Evolutionary conservation across 1,139 yeast genomes (phyloP), one percentile per base, ranked within the genome.

Genomic region (Suhomyces choctaworum): DNA sequence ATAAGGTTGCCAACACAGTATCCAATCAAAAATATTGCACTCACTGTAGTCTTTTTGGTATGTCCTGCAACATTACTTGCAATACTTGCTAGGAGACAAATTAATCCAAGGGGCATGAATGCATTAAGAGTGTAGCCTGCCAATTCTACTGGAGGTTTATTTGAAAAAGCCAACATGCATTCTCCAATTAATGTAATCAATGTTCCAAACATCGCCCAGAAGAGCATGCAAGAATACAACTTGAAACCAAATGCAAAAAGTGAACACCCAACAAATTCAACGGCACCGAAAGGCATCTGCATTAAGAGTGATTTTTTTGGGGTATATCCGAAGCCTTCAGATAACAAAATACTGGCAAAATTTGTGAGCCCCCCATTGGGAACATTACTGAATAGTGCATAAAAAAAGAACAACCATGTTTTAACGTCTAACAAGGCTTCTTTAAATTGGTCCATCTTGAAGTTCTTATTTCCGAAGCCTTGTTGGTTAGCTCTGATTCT

Each of bases 21-120:
- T 1, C 80, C 83, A 37, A 82, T 64, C 56, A 82, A 70, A 25
- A 73, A 70, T 20, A 78, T 51, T 1, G 84, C 84, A 54, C 76
- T 80, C 19, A 76, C 73, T 5, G 80, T 74, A 31, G 76, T 60
- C 53, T 81, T 78, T 57, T 82, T 82, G 12, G 88, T 80, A 48
- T 78, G 80, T 13, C 92, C 92, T 3, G 88, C 82, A 7, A 79
- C 75, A 50, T 83, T 83, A 3, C 79, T 66, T 10, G 78, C 62
- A 33, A 79, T 62, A 35, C 66, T 57, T 14, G 78, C 62, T 42
- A 78, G 60, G 22, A 70, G 50, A 45, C 78, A 76, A 23, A 77
- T 70, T 37, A 70, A 68, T 1, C 73, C 67, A 27, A 75, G 57
- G 2, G 73, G 70, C 4, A 57, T 51, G 4, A 65, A 31, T 12